phyloP scores from a whole-genome alignment of 108 stramenopile genomes.

The Pseudonitzschia multistriata region DNA sequence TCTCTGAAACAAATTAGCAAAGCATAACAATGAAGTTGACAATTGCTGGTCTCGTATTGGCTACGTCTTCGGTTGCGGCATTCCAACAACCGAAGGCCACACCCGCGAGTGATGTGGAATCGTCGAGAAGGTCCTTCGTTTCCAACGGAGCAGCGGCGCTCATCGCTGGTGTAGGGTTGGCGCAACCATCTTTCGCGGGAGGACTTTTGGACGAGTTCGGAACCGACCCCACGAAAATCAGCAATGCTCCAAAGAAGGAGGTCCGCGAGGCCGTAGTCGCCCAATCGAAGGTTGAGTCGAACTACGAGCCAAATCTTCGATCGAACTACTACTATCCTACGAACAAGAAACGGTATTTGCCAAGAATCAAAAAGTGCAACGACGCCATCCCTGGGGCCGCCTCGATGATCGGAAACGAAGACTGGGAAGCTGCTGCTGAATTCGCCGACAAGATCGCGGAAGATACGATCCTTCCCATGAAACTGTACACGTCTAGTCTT shows the following conservation, averaged over 20 bases:
- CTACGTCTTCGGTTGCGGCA: slow-evolving; percentile 11
- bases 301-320: slow-evolving; percentile 74
- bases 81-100: slow-evolving; percentile 8
- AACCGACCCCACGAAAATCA: slow-evolving; percentile 64
- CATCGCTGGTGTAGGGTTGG: not conserved
- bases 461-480: slow-evolving; percentile 82
- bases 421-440: slow-evolving; percentile 62
- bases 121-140: slow-evolving; percentile 12
- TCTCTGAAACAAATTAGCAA: not conserved
- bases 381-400: slow-evolving; percentile 72
- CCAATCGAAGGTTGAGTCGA: slow-evolving; percentile 45
- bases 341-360: slow-evolving; percentile 76
- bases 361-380: slow-evolving; percentile 77
- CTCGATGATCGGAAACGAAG: slow-evolving; percentile 47
- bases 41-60: slow-evolving; percentile 1
- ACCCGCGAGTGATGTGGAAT: not conserved
- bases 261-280: slow-evolving; percentile 6
- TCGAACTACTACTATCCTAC: slow-evolving; percentile 79
- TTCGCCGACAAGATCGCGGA: slow-evolving; percentile 78
- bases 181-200: slow-evolving; percentile 33
- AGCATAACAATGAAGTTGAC: slow-evolving; percentile 9
- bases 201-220: slow-evolving; percentile 73
- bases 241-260: not conserved
- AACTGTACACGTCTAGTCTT: slow-evolving; percentile 71
- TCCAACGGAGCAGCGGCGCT: slow-evolving; percentile 1